A percentile compares a stretch with the other conserved stretches of the same genome.
These are phyloP conservation scores for Ambrosia trifida DNA, from an alignment of 129 eudicot genomes.

Conservation along the genomic window DNA sequence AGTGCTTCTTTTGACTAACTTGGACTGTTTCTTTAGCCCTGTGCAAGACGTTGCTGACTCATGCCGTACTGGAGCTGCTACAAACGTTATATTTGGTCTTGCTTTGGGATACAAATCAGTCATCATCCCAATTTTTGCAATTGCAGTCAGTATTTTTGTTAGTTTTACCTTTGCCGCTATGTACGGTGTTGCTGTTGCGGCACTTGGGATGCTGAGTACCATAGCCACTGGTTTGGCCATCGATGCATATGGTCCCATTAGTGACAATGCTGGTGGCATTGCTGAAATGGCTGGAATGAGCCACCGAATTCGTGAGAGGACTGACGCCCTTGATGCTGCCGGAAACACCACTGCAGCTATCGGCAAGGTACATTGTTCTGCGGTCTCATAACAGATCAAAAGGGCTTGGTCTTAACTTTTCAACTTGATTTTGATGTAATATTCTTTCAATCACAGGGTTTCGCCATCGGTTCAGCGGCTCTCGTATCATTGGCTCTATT, in stretches of 20 bases:
- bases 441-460: constrained; percentile 43
- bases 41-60: constrained; percentile 94
- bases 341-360: constrained; percentile 94
- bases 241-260: constrained; percentile 91
- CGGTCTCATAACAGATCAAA: background rate
- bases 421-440: constrained; percentile 6
- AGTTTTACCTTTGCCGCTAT: constrained; percentile 81
- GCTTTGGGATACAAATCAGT: constrained; percentile 88
- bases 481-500: constrained; percentile 83
- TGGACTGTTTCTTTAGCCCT: constrained; percentile 50
- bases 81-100: constrained; percentile 84
- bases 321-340: constrained; percentile 92
- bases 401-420: background rate
- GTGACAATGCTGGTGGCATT: constrained; percentile 91
- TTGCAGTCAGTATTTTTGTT: constrained; percentile 70
- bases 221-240: constrained; percentile 91
- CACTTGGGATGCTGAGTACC: constrained; percentile 90
- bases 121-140: constrained; percentile 81
- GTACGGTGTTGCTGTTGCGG: constrained; percentile 91
- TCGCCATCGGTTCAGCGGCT: constrained; percentile 91
- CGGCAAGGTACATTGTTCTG: constrained; percentile 55
- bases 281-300: constrained; percentile 98
- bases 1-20: background rate
- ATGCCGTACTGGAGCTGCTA: constrained; percentile 93
- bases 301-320: constrained; percentile 78